Evolutionary conservation across 208 protist genomes (phyloP).

Genomic region (Leishmania turanica): DNA sequence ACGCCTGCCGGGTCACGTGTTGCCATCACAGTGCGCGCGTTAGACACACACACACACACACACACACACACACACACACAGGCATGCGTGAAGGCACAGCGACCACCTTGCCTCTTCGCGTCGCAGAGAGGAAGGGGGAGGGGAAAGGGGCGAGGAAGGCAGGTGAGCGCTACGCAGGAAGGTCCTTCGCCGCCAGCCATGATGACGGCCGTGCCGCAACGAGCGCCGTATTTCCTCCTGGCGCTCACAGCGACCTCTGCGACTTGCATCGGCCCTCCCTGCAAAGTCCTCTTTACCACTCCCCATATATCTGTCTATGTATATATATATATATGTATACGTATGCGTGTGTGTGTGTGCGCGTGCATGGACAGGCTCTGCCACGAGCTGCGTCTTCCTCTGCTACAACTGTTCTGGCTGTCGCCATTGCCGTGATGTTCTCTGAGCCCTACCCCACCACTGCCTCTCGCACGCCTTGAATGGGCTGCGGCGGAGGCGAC

Average conservation of each 20-base stretch:
- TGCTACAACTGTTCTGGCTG: not conserved
- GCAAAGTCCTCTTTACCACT: no score
- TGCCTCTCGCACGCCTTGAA: not conserved
- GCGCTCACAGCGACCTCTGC: not conserved
- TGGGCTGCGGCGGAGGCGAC: not conserved
- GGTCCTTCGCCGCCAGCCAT: not conserved
- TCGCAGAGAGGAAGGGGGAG: not conserved
- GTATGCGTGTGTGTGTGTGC: not conserved
- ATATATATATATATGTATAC: no score
- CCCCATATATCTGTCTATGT: no score
- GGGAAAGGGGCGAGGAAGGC: not conserved
- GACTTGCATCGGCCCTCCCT: no score
- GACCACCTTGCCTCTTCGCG: not conserved
- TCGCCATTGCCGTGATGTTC: not conserved
- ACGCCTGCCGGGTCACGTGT: not conserved
- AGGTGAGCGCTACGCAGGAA: not conserved
- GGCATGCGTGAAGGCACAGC: not conserved
- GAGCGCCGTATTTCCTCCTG: not conserved
- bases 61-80: no score
- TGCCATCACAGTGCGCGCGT: not conserved
- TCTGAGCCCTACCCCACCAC: not conserved
- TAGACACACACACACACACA: not conserved
- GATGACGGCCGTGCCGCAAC: not conserved
- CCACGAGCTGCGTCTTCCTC: not conserved
- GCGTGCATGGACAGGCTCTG: not conserved